Evolutionary conservation across 2,329 filamentous ascomycete species (phyloP).

Genomic region (Paraconiothyrium brasiliense): DNA sequence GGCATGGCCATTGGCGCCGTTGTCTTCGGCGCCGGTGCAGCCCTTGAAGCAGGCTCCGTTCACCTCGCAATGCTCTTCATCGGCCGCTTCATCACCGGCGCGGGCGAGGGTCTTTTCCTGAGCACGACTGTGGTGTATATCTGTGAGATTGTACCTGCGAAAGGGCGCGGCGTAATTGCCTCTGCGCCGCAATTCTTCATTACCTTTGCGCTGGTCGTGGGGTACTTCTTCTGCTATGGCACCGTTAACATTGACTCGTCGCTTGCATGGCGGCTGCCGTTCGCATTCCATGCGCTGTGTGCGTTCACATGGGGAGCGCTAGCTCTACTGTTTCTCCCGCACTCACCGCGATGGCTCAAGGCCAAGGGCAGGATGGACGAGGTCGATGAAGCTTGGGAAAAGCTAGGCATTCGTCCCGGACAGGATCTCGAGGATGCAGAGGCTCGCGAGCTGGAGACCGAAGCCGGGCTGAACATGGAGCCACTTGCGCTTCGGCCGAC

Average conservation of each 20-base stretch:
- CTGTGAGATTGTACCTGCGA: conserved; percentile 67
- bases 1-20: conserved; percentile 61
- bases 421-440: conserved; percentile 18
- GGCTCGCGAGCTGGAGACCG: conserved; percentile 1
- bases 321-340: conserved; percentile 20
- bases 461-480: conserved; percentile 29
- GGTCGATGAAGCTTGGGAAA: conserved; percentile 18
- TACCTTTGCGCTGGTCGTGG: conserved; percentile 61
- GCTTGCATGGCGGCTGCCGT: conserved; percentile 67
- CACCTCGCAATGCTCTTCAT: conserved; percentile 63
- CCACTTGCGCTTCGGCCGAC: conserved; percentile 14
- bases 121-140: conserved; percentile 66
- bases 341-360: conserved; percentile 31
- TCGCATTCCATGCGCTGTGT: conserved; percentile 58
- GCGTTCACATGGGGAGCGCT: conserved; percentile 17
- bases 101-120: conserved; percentile 67
- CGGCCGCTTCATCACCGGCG: conserved; percentile 65
- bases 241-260: conserved; percentile 55
- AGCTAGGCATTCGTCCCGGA: conserved; percentile 13
- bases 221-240: conserved; percentile 70
- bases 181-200: conserved; percentile 64
- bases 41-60: conserved; percentile 61
- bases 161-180: conserved; percentile 60
- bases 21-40: conserved; percentile 64
- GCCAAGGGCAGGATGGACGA: conserved; percentile 19